These are phyloP conservation scores for Ricinus communis DNA, from an alignment of 345 rosid genomes.

Conservation along the genomic window DNA sequence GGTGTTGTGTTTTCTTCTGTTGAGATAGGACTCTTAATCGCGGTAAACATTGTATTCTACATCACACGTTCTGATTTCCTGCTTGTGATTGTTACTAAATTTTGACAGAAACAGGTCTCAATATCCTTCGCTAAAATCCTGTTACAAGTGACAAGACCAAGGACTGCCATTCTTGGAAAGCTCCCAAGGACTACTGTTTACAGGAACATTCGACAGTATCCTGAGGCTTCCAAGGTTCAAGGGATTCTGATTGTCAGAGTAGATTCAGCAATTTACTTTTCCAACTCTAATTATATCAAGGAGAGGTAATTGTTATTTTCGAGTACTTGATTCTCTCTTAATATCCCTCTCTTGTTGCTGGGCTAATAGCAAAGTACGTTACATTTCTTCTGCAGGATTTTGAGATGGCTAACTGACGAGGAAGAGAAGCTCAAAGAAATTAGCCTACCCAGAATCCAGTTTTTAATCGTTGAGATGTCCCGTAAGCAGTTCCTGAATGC, in stretches of 20 bases:
- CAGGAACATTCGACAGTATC: constrained; percentile 81
- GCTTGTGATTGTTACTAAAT: neutral
- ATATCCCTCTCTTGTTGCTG: neutral
- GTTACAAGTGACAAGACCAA: constrained; percentile 86
- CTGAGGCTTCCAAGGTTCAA: constrained; percentile 74
- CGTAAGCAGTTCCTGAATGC: constrained; percentile 46
- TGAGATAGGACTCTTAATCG: constrained; percentile 86
- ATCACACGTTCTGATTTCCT: neutral
- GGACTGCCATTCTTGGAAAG: constrained; percentile 85
- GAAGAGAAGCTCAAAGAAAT: constrained; percentile 57
- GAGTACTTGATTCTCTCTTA: neutral
- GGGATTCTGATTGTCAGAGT: constrained; percentile 78
- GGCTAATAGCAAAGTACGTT: neutral
- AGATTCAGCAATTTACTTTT: constrained; percentile 94
- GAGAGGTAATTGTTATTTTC: constrained; percentile 55
- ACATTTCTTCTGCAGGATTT: constrained; percentile 47
- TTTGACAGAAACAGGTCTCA: constrained; percentile 45
- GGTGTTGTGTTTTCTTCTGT: constrained; percentile 78
- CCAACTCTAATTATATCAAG: constrained; percentile 85
- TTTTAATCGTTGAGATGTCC: constrained; percentile 83
- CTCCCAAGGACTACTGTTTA: constrained; percentile 76
- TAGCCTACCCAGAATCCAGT: constrained; percentile 42
- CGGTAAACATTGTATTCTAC: constrained; percentile 36
- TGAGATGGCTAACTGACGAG: constrained; percentile 84
- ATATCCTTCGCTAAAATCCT: constrained; percentile 92